These are phyloP conservation scores for Malus domestica DNA, from an alignment of 306 rosid genomes.

Conservation along the genomic window ASM211411v1 NC_041801.1:5556501-5557000, in stretches of 20 bases:
- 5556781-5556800: not conserved
- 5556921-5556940: constrained; percentile 36
- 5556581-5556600: not conserved
- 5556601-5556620: constrained; percentile 37
- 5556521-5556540: constrained; percentile 76
- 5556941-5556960: constrained; percentile 33
- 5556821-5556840: constrained; percentile 38
- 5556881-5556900: constrained; percentile 26
- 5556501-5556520: constrained; percentile 93
- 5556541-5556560: constrained; percentile 20
- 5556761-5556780: constrained; percentile 5
- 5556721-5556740: constrained; percentile 81
- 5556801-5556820: not conserved
- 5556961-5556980: constrained; percentile 46
- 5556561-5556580: not conserved
- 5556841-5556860: constrained; percentile 84
- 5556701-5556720: constrained; percentile 73
- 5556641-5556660: constrained; percentile 40
- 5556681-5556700: constrained; percentile 81
- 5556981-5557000: constrained; percentile 41
- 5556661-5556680: constrained; percentile 54
- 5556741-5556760: constrained; percentile 68
- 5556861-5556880: constrained; percentile 87
- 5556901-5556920: constrained; percentile 41
- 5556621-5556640: constrained; percentile 64